Conservation (phyloP, 2,329 filamentous ascomycete genomes). For the Alternaria metachromatica region DNA sequence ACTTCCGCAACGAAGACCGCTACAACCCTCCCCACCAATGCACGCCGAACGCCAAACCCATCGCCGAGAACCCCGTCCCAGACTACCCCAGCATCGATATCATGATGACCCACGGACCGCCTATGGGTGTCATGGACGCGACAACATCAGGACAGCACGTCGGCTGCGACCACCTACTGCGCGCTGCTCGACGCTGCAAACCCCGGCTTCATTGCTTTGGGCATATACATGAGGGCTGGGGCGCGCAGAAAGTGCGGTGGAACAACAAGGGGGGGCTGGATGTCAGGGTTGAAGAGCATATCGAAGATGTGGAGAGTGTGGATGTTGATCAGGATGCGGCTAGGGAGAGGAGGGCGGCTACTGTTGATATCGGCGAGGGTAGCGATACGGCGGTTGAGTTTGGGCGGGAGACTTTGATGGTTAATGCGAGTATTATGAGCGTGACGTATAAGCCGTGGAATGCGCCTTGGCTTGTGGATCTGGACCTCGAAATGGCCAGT, state of each 20-base stretch:
- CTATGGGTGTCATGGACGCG: constrained; percentile 58
- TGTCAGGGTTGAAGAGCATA: constrained; percentile 24
- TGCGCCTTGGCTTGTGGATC: constrained; percentile 63
- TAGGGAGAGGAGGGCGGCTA: constrained; percentile 29
- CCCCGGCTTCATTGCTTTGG: constrained; percentile 68
- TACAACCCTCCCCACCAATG: constrained; percentile 54
- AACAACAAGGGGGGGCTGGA: constrained; percentile 28
- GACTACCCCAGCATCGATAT: constrained; percentile 59
- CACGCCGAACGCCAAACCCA: constrained; percentile 31
- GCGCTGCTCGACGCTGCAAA: constrained; percentile 57
- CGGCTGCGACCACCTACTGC: constrained; percentile 63
- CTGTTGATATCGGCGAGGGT: constrained; percentile 42
- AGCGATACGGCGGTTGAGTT: constrained; percentile 43
- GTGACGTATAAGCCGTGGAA: constrained; percentile 57
- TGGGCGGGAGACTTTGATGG: constrained; percentile 62
- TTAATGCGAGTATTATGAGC: constrained; percentile 65
- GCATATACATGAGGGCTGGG: constrained; percentile 65
- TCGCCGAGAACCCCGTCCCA: constrained; percentile 52
- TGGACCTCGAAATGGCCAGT: constrained; percentile 50
- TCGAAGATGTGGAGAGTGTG: constrained; percentile 22
- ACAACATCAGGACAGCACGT: constrained; percentile 46
- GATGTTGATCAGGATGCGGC: constrained; percentile 25
- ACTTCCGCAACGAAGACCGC: constrained; percentile 58
- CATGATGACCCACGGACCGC: constrained; percentile 68
- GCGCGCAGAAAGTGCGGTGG: constrained; percentile 50